Base-by-base conservation (phyloP, 73 alveolate species). In the Paramecium tetraurelia region DNA sequence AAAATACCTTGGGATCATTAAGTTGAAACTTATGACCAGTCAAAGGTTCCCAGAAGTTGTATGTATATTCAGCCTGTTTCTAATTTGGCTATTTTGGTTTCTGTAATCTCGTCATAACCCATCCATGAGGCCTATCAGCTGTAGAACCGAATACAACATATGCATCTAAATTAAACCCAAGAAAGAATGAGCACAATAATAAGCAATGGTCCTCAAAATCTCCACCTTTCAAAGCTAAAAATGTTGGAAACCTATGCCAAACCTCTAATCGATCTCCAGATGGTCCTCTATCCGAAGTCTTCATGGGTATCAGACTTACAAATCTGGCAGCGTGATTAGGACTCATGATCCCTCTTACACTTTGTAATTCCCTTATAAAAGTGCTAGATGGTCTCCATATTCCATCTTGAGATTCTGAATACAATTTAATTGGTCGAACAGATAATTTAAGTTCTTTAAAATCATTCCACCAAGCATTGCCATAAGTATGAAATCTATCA, bases 301-400 rank as follows among this genome's bases (percentile, higher is more conserved):
- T 93, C 94, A 95, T 92, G 14, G 98, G 99, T 27, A 96, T 93
- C 24, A 96, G 83, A 58, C 95, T 48, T 18, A 96, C 97, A 92
- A 95, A 95, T 86, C 98, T 93, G 2, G 98, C 95, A 1, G 99
- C 99, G 87, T 95, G 98, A 77, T 69, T 76, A 14, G 99, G 99
- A 48, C 90, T 80, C 43, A 41, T 41, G 20, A 80, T 40, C 24
- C 90, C 90, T 80, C 90, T 80, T 12, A 80, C 90, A 80, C 33
- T 80, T 22, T 40, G 10, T 43, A 80, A 80, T 22, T 80, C 90
- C 46, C 70, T 22, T 10, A 80, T 22, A 46, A 80, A 80, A 1
- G 90, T 80, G 7, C 63, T 21, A 2, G 76, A 22, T 6, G 90
- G 90, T 46, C 90, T 80, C 90, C 90, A 80, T 20, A 80, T 80